phyloP scores from a whole-genome alignment of 345 rosid genomes.

The Populus deltoides region DNA sequence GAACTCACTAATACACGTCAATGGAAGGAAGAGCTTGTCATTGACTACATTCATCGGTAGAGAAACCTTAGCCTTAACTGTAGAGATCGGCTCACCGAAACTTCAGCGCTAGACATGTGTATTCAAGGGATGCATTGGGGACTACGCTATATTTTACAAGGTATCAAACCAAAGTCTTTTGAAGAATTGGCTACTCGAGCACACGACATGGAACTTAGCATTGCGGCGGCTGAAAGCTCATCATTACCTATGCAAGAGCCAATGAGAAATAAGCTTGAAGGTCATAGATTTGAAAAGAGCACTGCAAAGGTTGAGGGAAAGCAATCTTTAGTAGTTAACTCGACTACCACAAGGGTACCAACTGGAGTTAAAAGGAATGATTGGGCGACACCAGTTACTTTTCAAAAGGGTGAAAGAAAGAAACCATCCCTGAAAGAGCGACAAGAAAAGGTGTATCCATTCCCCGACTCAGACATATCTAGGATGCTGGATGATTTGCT shows the following conservation, averaged over 20 bases:
- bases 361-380: background rate
- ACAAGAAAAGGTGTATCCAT: background rate
- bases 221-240: background rate
- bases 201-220: background rate
- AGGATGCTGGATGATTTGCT: too few relatives aligned
- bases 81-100: background rate
- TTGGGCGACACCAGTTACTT: background rate
- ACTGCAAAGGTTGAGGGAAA: background rate
- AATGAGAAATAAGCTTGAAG: too few relatives aligned
- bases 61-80: background rate
- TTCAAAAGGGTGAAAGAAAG: background rate
- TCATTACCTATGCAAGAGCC: background rate
- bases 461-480: too few relatives aligned
- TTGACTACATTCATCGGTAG: background rate
- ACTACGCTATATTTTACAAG: too few relatives aligned
- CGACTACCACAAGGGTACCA: background rate
- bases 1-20: background rate
- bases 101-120: too few relatives aligned
- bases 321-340: background rate
- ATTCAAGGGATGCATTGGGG: too few relatives aligned
- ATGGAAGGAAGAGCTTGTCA: background rate
- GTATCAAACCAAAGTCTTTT: too few relatives aligned
- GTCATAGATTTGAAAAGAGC: background rate
- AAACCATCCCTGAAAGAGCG: background rate
- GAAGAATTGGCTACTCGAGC: background rate